A percentile compares a stretch with the other conserved stretches of the same genome.
phyloP scores from a whole-genome alignment of 768 basidiomycete species.

The Cyclocybe aegerita region DNA sequence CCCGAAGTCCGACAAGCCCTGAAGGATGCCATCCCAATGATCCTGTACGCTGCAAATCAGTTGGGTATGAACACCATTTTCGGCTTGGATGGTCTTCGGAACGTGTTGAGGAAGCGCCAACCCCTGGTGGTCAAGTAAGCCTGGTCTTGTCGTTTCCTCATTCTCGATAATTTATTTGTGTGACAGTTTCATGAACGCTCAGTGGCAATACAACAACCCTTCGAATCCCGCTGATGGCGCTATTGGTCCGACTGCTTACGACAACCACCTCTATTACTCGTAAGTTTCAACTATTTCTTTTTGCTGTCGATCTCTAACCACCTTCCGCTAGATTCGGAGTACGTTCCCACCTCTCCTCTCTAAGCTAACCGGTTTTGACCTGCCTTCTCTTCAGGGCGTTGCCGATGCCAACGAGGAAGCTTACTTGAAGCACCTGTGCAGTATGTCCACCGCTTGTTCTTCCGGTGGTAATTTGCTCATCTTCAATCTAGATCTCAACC shows the following conservation, averaged over 20 bases:
- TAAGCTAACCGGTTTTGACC: conserved; percentile 4
- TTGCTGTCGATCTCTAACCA: not conserved
- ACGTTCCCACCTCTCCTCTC: conserved; percentile 13
- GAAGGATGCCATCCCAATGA: conserved; percentile 34
- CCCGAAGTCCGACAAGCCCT: conserved; percentile 29
- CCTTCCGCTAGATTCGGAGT: conserved; percentile 53
- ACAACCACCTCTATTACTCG: conserved; percentile 80
- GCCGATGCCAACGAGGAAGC: conserved; percentile 63
- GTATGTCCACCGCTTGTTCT: conserved; percentile 35
- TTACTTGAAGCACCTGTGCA: conserved; percentile 69
- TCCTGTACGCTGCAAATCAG: conserved; percentile 28
- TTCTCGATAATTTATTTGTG: conserved; percentile 12
- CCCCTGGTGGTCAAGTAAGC: conserved; percentile 38
- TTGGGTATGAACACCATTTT: conserved; percentile 21
- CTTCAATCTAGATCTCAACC: conserved; percentile 49
- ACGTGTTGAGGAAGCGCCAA: conserved; percentile 7
- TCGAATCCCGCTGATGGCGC: conserved; percentile 70
- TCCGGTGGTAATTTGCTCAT: not conserved
- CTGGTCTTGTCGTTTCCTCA: not conserved
- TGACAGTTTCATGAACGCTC: conserved; percentile 75
- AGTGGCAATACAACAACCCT: conserved; percentile 72
- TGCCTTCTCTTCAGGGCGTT: conserved; percentile 50
- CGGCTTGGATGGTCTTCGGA: conserved; percentile 7
- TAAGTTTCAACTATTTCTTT: conserved; percentile 28
- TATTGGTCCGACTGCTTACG: conserved; percentile 71